Base-by-base conservation (phyloP, 805 yeast species). In the Cyberlindnera maclurae region DNA sequence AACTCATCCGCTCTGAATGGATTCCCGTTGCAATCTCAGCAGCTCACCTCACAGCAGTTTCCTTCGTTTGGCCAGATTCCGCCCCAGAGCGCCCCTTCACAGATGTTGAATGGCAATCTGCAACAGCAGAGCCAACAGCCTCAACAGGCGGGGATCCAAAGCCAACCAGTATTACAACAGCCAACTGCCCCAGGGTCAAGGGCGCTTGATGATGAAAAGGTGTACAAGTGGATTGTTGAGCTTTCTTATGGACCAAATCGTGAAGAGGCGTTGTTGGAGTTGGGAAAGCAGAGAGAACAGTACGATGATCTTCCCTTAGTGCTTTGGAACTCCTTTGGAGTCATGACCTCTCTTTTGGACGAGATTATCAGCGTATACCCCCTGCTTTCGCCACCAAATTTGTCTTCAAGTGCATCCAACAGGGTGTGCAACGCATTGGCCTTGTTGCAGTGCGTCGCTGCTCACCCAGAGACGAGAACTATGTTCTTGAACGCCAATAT, bases 391-490 rank as follows among this genome's bases (percentile, higher is more conserved):
- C 97, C 97, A 12, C 95, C 95, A 24, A 78, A 75, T 31, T 70
- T 93, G 42, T 79, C 88, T 4, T 85, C 94, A 12, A 74, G 86
- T n/a, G 80, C 87, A 13, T 82, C 95, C 4, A 90, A 89, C 59
- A 71, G 97, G 39, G 97, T 90, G 9, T 90, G 97, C 62, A 90
- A 93, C 63, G 97, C 97, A 0, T 67, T 90, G 51, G 97, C 96
- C 8, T 71, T 93, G 34, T 70, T 90, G 47, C 98, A 90, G 62
- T 93, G 98, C 63, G 96, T 90, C 31, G 98, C 98, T 3, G 84
- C 96, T 2, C 96, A 93, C 58, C 79, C 81, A 29, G 95, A 87
- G 47, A 93, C 97, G 0, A 77, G 96, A 57, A 79, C 77, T 24
- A 71, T 83, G 39, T 90, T 90, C 51, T 66, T 90, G 44, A 80